A percentile compares a stretch with the other conserved stretches of the same genome.
Conservation (phyloP, 768 basidiomycete species). For the Lyophyllum atratum region DNA sequence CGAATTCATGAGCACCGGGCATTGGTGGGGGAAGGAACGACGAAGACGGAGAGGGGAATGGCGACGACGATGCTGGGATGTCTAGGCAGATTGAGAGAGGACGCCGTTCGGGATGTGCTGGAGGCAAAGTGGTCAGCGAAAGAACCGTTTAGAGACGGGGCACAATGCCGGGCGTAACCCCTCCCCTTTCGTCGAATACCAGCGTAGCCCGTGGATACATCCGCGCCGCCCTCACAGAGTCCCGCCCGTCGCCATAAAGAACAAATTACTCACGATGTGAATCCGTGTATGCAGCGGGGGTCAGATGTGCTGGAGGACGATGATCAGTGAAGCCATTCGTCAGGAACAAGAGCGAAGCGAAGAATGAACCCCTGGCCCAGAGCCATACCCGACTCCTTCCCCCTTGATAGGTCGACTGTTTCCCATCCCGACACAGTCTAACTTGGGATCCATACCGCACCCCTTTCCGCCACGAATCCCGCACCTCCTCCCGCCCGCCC, state of each 20-base stretch:
- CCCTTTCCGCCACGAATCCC: too few species aligned
- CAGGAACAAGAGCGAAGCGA: not conserved
- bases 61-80: constrained; percentile 42
- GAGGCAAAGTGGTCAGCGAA: not conserved
- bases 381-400: not conserved
- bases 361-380: not conserved
- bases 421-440: too few species aligned
- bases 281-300: not conserved
- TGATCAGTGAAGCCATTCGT: not conserved
- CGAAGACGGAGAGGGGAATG: constrained; percentile 65
- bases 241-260: not conserved
- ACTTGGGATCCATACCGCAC: too few species aligned
- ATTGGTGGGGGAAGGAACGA: constrained; percentile 70
- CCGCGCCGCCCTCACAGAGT: not conserved
- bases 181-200: too few species aligned
- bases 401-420: too few species aligned
- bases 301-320: not conserved
- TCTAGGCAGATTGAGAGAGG: constrained; percentile 43
- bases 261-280: not conserved
- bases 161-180: too few species aligned
- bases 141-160: too few species aligned
- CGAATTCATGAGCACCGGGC: constrained; percentile 70
- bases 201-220: too few species aligned
- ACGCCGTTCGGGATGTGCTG: constrained; percentile 6
- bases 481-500: not conserved